A percentile compares a stretch with the other conserved stretches of the same genome.
Evolutionary conservation across 768 basidiomycete genomes (phyloP).

Genomic region (Suillus weaverae): DNA sequence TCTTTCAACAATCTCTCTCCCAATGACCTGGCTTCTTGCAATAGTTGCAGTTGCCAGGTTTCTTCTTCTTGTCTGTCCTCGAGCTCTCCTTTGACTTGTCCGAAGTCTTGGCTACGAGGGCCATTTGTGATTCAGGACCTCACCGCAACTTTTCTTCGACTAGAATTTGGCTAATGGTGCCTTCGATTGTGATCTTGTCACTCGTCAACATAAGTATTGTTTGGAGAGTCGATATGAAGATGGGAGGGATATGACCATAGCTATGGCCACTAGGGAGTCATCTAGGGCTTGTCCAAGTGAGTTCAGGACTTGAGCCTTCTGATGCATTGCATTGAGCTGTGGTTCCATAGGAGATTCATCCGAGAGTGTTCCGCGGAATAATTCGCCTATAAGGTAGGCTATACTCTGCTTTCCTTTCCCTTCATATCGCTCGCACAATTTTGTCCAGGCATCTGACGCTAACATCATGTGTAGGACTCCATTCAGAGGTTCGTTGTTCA

Average conservation of each 20-base stretch:
- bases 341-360: background rate
- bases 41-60: too few relatives aligned
- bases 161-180: too few relatives aligned
- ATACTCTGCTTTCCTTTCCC: constrained; percentile 17
- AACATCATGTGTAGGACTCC: constrained; percentile 8
- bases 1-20: too few relatives aligned
- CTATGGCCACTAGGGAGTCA: constrained; percentile 1
- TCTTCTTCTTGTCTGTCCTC: too few relatives aligned
- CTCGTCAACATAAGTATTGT: too few relatives aligned
- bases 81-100: too few relatives aligned
- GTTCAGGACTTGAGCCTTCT: background rate
- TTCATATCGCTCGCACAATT: constrained; percentile 18
- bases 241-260: constrained; percentile 19
- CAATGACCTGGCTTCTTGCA: too few relatives aligned
- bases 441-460: constrained; percentile 7
- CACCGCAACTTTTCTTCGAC: too few relatives aligned
- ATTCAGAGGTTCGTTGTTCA: constrained; percentile 21
- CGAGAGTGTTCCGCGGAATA: background rate
- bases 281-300: background rate
- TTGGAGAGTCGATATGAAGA: constrained; percentile 19
- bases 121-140: too few relatives aligned
- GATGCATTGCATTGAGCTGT: background rate
- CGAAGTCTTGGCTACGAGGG: too few relatives aligned
- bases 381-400: background rate
- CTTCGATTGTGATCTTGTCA: too few relatives aligned